A percentile compares a stretch with the other conserved stretches of the same genome.
Conservation (phyloP, 306 rosid genomes). For the Cucurbita ficifolia region DNA sequence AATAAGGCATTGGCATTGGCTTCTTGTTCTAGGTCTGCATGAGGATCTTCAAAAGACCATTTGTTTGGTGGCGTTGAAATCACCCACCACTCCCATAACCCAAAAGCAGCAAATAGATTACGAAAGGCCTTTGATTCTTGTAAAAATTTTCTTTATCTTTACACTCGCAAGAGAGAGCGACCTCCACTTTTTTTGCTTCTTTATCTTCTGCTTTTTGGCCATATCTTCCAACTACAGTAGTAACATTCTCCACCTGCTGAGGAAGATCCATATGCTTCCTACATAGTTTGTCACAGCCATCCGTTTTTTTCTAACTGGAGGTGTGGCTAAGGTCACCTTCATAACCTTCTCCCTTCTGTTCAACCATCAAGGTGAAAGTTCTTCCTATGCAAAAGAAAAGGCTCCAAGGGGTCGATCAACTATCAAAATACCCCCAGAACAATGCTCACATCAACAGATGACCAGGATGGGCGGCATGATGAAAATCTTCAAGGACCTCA, state of each 20-base stretch:
- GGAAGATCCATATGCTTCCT: too few species aligned
- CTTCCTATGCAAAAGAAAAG: too few species aligned
- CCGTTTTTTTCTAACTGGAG: too few species aligned
- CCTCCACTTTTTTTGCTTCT: not conserved
- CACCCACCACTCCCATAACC: not conserved
- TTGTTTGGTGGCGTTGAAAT: not conserved
- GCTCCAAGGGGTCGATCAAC: too few species aligned
- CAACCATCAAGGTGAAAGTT: too few species aligned
- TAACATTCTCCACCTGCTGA: not conserved
- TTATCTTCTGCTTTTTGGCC: not conserved
- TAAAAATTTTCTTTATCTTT: not conserved
- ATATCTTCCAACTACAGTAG: not conserved
- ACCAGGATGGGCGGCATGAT: too few species aligned
- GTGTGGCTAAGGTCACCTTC: too few species aligned
- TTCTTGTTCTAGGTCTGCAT: not conserved
- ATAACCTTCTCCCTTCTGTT: too few species aligned
- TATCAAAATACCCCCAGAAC: too few species aligned
- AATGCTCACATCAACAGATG: too few species aligned
- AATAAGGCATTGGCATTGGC: not conserved
- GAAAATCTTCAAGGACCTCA: too few species aligned
- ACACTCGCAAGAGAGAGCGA: not conserved
- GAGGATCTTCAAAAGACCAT: not conserved
- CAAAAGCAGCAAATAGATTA: not conserved
- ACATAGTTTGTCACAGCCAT: too few species aligned
- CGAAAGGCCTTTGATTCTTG: not conserved